Evolutionary conservation across 352 stramenopile species (phyloP).

Genomic region (Phytopythium vexans): DNA sequence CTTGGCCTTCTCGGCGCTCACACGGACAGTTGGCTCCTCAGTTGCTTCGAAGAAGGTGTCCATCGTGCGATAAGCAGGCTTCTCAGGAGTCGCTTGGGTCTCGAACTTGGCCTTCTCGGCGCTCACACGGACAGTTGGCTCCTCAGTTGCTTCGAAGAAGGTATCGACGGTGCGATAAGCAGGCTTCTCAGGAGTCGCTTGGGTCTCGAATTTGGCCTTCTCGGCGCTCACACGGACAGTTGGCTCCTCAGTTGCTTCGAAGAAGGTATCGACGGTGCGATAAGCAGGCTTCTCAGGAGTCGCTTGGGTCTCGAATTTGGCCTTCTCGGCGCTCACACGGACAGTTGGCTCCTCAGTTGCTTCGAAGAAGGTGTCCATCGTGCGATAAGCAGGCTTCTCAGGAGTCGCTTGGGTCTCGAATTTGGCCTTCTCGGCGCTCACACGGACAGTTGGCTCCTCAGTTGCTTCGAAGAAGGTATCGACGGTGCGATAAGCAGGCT

Average conservation of each 20-base stretch:
- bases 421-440: slow-evolving; percentile 47
- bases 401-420: slow-evolving; percentile 44
- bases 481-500: too few species aligned
- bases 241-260: slow-evolving; percentile 20
- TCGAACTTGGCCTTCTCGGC: slow-evolving; percentile 39
- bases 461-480: slow-evolving; percentile 43
- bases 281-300: too few species aligned
- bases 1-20: slow-evolving; percentile 47
- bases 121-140: slow-evolving; percentile 29
- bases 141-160: slow-evolving; percentile 31
- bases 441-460: slow-evolving; percentile 39
- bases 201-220: slow-evolving; percentile 26
- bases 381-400: too few species aligned
- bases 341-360: slow-evolving; percentile 35
- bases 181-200: slow-evolving; percentile 44
- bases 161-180: slow-evolving; percentile 37
- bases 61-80: slow-evolving; percentile 17
- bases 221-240: slow-evolving; percentile 29
- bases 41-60: slow-evolving; percentile 43
- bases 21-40: slow-evolving; percentile 39
- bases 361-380: slow-evolving; percentile 44
- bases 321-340: slow-evolving; percentile 36
- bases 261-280: slow-evolving; percentile 30
- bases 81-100: slow-evolving; percentile 22
- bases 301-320: slow-evolving; percentile 41